Evolutionary conservation across 2,329 filamentous ascomycete species (phyloP).

Genomic region (Venturia pyrina): DNA sequence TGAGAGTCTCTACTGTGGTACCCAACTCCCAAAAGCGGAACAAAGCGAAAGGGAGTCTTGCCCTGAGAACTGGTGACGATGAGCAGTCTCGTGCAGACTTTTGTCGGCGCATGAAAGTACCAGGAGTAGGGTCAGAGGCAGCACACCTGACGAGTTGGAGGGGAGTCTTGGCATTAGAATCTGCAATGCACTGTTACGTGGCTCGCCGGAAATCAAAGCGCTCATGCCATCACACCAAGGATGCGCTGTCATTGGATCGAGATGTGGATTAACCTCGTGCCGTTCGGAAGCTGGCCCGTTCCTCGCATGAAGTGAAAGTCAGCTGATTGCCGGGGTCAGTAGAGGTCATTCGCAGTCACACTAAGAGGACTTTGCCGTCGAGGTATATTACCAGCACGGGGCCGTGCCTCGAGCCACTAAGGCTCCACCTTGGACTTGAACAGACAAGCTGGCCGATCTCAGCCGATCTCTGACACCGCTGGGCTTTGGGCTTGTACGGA

Average conservation of each 20-base stretch:
- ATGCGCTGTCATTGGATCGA: neutral
- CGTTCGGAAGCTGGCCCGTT: neutral
- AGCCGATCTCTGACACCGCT: neutral
- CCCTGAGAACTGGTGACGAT: neutral
- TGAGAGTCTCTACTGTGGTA: neutral
- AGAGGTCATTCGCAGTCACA: neutral
- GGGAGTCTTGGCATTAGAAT: neutral
- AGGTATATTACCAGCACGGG: neutral
- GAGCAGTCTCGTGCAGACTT: neutral
- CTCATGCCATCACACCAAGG: neutral
- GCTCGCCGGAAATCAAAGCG: slow-evolving; percentile 4
- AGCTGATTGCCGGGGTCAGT: neutral
- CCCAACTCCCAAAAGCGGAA: neutral
- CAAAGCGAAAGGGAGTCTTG: neutral
- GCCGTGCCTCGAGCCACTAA: neutral
- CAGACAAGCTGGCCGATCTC: too few species aligned
- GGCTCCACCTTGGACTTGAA: too few species aligned
- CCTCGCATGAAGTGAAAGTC: neutral
- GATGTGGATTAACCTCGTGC: neutral
- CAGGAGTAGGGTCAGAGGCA: neutral
- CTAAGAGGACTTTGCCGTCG: neutral
- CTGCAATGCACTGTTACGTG: slow-evolving; percentile 4
- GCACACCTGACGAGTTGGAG: neutral
- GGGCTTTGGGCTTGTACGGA: neutral
- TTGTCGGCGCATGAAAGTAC: neutral